Percentiles rank a stretch among this genome's conserved stretches.
These are phyloP conservation scores for Hypoxylon trugodes DNA, from an alignment of 495 filamentous ascomycete genomes.

Conservation along the genomic window DNA sequence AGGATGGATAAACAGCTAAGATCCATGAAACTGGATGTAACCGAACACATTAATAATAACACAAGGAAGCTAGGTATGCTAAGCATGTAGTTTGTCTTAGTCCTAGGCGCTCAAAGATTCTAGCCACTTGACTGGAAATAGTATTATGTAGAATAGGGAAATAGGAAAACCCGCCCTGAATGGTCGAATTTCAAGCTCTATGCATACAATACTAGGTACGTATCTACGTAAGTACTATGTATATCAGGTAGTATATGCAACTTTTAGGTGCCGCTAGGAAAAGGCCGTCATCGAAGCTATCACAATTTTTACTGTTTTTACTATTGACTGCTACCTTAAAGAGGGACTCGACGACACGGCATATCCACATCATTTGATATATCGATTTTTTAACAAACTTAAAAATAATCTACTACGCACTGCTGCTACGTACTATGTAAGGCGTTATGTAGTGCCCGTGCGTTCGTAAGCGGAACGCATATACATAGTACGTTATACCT, in stretches of 20 bases:
- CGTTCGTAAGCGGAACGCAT: background rate
- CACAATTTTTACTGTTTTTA: no score
- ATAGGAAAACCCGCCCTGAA: background rate
- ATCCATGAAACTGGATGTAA: slow-evolving; percentile 34
- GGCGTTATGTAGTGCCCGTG: background rate
- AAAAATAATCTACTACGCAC: no score
- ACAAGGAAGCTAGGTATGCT: background rate
- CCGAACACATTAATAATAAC: slow-evolving; percentile 12
- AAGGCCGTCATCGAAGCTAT: background rate
- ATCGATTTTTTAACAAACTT: background rate
- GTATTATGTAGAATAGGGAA: background rate
- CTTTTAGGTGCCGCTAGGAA: background rate
- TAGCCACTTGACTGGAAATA: slow-evolving; percentile 1
- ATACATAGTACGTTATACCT: no score
- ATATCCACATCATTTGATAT: no score
- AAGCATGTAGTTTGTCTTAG: slow-evolving; percentile 7
- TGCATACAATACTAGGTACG: no score
- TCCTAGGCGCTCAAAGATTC: background rate
- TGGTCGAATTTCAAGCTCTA: background rate
- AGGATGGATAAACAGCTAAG: slow-evolving; percentile 30
- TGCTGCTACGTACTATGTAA: background rate
- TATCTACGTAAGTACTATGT: no score
- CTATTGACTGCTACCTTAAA: no score
- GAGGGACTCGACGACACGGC: no score
- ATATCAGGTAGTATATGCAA: no score